Base-by-base conservation (phyloP, 495 filamentous ascomycete species). In the Hypoxylon lienhwacheense region DNA sequence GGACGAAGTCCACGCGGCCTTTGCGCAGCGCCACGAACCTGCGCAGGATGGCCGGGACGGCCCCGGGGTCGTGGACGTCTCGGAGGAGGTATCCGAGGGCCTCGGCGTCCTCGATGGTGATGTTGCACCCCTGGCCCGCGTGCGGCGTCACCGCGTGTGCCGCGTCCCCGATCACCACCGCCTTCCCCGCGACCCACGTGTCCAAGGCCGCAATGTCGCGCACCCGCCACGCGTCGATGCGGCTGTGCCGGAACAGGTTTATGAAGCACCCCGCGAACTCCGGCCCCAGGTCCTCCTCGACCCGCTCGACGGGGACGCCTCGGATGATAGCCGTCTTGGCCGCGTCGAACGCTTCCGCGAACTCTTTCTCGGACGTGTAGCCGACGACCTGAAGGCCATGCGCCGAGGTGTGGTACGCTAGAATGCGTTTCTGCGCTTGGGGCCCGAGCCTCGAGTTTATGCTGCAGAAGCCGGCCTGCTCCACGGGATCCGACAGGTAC, bases 121-220 rank as follows among this genome's bases (percentile, higher is more conserved):
- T 52, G 25, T 65, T 65, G 36, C 41, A 59, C 12, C 64, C 64
- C 28, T 65, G 64, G 0, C 61, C 61, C 2, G 58, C 54, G 8
- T 61, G 54, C 0, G 61, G 61, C 0, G 57, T 56, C 6, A 67
- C 58, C 8, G 61, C 61, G 50, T 81, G 79, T 2, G 70, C 74
- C 7, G 77, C 72, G 50, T 82, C 79, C 0, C 79, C 79, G 20
- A 79, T 70, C 7, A 78, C 29, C 5, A 74, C 46, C 3, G 71
- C 57, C 54, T 72, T 77, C 36, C 73, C 75, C 3, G 66, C 61
- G 16, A 65, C 42, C 66, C 73, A 77, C 7, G 4, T 50, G 11
- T 57, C 52, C 42, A 61, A 24, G 3, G 59, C 51, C 7, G 46
- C 47, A 11, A 63, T 48, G 17, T 66, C 63, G 50, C 59, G 63